phyloP scores from a whole-genome alignment of 176 grass and related monocot genomes.

The Phragmites australis region DNA sequence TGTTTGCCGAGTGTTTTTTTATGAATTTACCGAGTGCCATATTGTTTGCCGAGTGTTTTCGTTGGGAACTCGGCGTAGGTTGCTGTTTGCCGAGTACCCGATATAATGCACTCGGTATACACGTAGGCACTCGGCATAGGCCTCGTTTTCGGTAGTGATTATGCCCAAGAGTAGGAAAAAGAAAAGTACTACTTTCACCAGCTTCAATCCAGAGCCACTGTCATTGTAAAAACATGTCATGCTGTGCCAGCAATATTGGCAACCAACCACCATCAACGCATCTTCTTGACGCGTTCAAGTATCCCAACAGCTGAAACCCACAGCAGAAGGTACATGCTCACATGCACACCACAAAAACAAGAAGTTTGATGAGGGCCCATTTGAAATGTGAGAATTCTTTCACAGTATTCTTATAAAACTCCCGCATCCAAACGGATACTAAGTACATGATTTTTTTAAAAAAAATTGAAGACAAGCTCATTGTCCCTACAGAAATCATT shows the following conservation, averaged over 20 bases:
- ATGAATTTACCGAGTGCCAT: too few relatives aligned
- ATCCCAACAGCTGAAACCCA: background rate
- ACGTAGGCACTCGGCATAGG: too few relatives aligned
- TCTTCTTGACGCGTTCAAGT: background rate
- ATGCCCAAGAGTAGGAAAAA: background rate
- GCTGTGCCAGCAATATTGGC: slow-evolving; percentile 21
- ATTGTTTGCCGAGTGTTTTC: too few relatives aligned
- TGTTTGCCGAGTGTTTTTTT: too few relatives aligned
- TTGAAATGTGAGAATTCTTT: background rate
- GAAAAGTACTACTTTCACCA: background rate
- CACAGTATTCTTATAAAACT: background rate
- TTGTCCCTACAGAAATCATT: background rate
- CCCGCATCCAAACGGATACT: too few relatives aligned
- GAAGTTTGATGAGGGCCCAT: background rate
- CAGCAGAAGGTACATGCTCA: background rate
- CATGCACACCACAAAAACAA: background rate
- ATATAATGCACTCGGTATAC: too few relatives aligned
- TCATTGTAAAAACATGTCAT: slow-evolving; percentile 16
- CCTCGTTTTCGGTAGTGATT: background rate
- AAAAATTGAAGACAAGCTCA: background rate
- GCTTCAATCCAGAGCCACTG: background rate
- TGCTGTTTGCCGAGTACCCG: too few relatives aligned
- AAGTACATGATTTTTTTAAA: too few relatives aligned
- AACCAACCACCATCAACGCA: slow-evolving; percentile 14
- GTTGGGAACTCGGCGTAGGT: too few relatives aligned